phyloP scores from a whole-genome alignment of 129 eudicot genomes.

The Arctium minus region DNA sequence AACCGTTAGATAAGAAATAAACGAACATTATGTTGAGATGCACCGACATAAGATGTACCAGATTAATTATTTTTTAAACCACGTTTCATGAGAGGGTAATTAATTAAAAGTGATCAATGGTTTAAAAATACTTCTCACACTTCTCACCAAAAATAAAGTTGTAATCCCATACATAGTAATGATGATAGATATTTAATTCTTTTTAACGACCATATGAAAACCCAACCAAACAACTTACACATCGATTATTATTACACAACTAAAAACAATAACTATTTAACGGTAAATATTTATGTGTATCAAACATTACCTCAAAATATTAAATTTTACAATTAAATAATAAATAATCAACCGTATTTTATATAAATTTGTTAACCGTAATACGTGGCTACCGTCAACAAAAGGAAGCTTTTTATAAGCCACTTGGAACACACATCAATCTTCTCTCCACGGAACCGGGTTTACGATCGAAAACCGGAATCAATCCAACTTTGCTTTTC shows the following conservation, averaged over 20 bases:
- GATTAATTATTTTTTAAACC: too few relatives aligned
- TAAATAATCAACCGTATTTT: constrained; percentile 24
- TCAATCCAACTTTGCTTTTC: constrained; percentile 22
- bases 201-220: background rate
- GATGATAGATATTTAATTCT: too few relatives aligned
- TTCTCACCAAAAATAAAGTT: too few relatives aligned
- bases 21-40: too few relatives aligned
- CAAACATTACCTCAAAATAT: constrained; percentile 15
- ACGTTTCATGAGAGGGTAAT: too few relatives aligned
- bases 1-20: too few relatives aligned
- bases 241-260: constrained; percentile 9
- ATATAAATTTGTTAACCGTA: constrained; percentile 3
- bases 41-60: too few relatives aligned
- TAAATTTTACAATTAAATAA: constrained; percentile 6
- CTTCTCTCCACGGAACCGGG: background rate
- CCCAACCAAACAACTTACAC: constrained; percentile 12
- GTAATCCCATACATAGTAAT: too few relatives aligned
- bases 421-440: constrained; percentile 14
- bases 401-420: constrained; percentile 30
- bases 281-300: constrained; percentile 30
- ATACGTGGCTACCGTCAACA: constrained; percentile 28
- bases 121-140: too few relatives aligned
- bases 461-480: background rate
- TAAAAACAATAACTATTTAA: constrained; percentile 21
- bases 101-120: too few relatives aligned